Base-by-base conservation (phyloP, 768 basidiomycete species). In the Tremella yokohamensis region DNA sequence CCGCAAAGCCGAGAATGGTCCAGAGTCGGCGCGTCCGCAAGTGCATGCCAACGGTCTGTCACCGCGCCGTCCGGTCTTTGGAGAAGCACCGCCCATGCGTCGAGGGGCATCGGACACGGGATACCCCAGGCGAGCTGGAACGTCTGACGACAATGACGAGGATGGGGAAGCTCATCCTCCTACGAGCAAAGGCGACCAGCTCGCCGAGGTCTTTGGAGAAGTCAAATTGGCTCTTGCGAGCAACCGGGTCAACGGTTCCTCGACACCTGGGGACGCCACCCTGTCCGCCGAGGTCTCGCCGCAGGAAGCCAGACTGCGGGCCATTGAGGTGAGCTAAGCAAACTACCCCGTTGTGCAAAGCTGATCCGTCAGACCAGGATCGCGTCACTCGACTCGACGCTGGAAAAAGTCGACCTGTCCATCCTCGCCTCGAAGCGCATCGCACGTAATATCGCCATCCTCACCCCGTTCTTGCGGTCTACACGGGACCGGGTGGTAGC, bases 391-490 rank as follows among this genome's bases (percentile, higher is more conserved):
- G 84, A 90, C 47, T 74, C 78, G 16, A 81, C 80, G 57, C 83
- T 90, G 54, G 72, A 78, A 15, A 73, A 79, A 1, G 79, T 80
- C 24, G 83, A 85, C 60, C 70, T 80, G 1, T 81, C 83, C 59
- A 84, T 94, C 20, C 84, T 87, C 49, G 75, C 82, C 9, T 83
- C 87, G 61, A 77, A 92, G 73, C 84, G 86, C 16, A 79, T 87
- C 42, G 83, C 87, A 19, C 85, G 88, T 40, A 94, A 93, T 67
- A 81, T 97, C 19, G 86, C 86, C 1, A 83, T 87, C 42, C 81
- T 97, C 39, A 87, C 89, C 15, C 93, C 96, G 2, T 93, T 98
- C 75, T 89, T 87, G 69, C 84, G 84, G 49, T 80, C 85, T 8
- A 92, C 92, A 2, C 84, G 92, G 48, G 88, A 90, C 61, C 83